Base-by-base conservation (phyloP, 768 basidiomycete species). In the Lactifluus pinguis region DNA sequence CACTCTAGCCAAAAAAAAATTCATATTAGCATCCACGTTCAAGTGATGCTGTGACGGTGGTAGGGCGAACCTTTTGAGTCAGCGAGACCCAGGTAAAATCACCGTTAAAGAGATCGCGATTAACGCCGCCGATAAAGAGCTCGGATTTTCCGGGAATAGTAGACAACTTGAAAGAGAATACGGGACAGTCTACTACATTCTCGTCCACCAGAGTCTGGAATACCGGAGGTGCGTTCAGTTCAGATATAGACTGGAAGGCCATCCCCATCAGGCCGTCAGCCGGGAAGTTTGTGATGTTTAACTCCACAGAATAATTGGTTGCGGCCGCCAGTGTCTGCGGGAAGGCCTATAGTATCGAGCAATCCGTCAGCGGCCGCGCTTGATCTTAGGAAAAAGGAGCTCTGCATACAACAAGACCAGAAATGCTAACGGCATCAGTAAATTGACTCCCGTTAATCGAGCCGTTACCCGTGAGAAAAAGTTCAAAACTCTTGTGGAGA, bases 81-180 rank as follows among this genome's bases (percentile, higher is more conserved):
- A 65, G 52, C 8, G 45, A 13, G 7, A 60, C 30, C 30, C 38
- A 64, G 8, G 65, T 60, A 36, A 64, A 64, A 42, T 32, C 15
- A 15, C 62, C 65, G 0, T 34, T 53, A 47, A 32, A 63, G 21
- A 57, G 58, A 6, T 49, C 11, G 47, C 13, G 21, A 48, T 65
- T 65, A 10, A 49, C 54, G 9, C 65, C 65, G 21, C 62, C 65
- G 36, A 64, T 14, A 38, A 25, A 50, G 19, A 65, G 62, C 54
- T 82, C 80, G n/a, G 79, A 76, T 25, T 25, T 25, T 25, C 73
- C 75, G 9, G 32, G 9, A 9, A 6, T 34, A 34, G 5, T 34
- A 11, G 69, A 67, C 14, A 84, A 71, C 62, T 79, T 79, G 66
- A 84, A 76, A 29, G 76, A 75, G 63, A 84, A 83, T 59, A 76